A percentile compares a stretch with the other conserved stretches of the same genome.
phyloP scores from a whole-genome alignment of 208 protist genomes.

The Crithidia thermophila region DNA sequence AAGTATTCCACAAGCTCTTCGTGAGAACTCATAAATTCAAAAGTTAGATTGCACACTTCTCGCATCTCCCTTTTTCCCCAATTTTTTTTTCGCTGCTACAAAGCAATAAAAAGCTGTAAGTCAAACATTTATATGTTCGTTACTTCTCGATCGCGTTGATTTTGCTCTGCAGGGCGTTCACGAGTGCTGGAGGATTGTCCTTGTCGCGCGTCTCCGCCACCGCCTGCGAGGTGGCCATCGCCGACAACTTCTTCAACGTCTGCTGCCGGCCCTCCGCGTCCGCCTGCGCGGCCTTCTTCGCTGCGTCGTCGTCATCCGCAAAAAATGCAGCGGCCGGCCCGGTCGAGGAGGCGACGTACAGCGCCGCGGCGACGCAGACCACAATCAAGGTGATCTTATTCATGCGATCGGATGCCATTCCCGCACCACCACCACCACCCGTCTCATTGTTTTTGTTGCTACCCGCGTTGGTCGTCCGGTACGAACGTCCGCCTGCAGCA shows the following conservation, averaged over 20 bases:
- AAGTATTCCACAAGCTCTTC: too few species aligned
- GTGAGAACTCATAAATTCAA: too few species aligned
- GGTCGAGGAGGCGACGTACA: slow-evolving; percentile 18
- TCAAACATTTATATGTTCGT: too few species aligned
- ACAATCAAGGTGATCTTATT: slow-evolving; percentile 13
- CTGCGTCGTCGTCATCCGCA: too few species aligned
- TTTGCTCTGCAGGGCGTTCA: not conserved
- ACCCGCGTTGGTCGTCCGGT: too few species aligned
- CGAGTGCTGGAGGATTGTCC: not conserved
- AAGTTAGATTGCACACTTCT: too few species aligned
- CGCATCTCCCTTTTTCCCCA: too few species aligned
- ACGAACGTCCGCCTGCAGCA: not conserved
- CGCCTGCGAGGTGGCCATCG: slow-evolving; percentile 16
- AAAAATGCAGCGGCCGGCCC: too few species aligned
- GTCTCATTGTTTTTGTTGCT: not conserved
- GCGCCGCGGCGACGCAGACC: slow-evolving; percentile 3
- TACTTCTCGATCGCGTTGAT: too few species aligned
- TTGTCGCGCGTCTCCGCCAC: not conserved
- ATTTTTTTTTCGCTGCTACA: too few species aligned
- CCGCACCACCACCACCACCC: not conserved
- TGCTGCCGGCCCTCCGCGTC: not conserved
- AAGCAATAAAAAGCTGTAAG: too few species aligned
- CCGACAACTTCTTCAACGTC: slow-evolving; percentile 16
- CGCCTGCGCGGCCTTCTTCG: not conserved
- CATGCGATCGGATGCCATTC: not conserved